phyloP scores from a whole-genome alignment of 805 yeast genomes.

The Candida incommunis region DNA sequence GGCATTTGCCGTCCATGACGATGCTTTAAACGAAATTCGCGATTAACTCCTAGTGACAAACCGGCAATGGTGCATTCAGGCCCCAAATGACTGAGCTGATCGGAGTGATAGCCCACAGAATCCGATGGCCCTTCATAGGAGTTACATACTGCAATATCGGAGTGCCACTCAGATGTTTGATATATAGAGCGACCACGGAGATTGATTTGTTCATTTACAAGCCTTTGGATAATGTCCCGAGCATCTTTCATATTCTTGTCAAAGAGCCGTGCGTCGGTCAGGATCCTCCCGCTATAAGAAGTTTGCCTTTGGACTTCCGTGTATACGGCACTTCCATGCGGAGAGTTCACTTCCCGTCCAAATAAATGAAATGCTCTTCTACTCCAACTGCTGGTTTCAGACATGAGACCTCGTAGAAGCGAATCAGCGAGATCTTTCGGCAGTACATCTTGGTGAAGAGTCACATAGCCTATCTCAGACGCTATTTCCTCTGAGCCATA shows the following conservation, averaged over 20 bases:
- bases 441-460: slow-evolving; percentile 37
- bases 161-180: slow-evolving; percentile 34
- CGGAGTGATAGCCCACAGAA: slow-evolving; percentile 64
- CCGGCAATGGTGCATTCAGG: slow-evolving; percentile 60
- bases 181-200: slow-evolving; percentile 22
- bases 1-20: slow-evolving; percentile 17
- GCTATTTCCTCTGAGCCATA: slow-evolving; percentile 38
- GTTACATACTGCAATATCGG: slow-evolving; percentile 42
- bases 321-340: slow-evolving; percentile 35
- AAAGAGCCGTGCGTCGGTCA: slow-evolving; percentile 21
- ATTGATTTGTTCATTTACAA: slow-evolving; percentile 26
- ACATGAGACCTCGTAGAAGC: slow-evolving; percentile 29
- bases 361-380: slow-evolving; percentile 43
- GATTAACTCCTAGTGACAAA: slow-evolving; percentile 50
- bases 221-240: slow-evolving; percentile 25
- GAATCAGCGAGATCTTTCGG: slow-evolving; percentile 35
- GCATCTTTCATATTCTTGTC: slow-evolving; percentile 28
- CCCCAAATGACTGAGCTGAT: slow-evolving; percentile 56
- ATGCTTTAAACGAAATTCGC: slow-evolving; percentile 46
- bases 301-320: slow-evolving; percentile 14
- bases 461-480: slow-evolving; percentile 29
- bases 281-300: slow-evolving; percentile 27
- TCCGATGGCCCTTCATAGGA: slow-evolving; percentile 35
- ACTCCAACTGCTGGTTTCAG: slow-evolving; percentile 27
- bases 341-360: slow-evolving; percentile 45